Evolutionary conservation across 768 basidiomycete genomes (phyloP).

Genomic region (Pleurotus platypus): DNA sequence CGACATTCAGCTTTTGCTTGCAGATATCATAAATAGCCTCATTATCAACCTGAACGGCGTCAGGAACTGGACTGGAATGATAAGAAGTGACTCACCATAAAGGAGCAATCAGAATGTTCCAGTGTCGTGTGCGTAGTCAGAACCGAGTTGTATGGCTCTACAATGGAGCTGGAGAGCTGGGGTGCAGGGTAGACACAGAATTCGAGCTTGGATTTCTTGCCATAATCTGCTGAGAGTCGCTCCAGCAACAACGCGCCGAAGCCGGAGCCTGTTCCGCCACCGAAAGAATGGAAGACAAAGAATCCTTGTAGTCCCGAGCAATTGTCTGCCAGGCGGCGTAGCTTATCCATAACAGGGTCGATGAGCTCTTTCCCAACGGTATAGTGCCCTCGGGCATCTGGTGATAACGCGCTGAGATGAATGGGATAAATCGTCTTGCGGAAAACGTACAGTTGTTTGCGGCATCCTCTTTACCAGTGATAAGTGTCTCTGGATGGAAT

Average conservation of each 20-base stretch:
- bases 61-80: conserved; percentile 1
- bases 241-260: conserved; percentile 96
- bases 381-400: conserved; percentile 97
- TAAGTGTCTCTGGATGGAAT: conserved; percentile 96
- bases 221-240: conserved; percentile 93
- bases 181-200: conserved; percentile 97
- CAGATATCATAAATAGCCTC: conserved; percentile 99
- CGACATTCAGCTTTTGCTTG: conserved; percentile 88
- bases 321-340: conserved; percentile 93
- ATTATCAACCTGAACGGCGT: conserved; percentile 77
- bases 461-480: conserved; percentile 98
- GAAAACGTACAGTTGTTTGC: conserved; percentile 91
- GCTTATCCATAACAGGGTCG: conserved; percentile 92
- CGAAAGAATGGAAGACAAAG: conserved; percentile 99
- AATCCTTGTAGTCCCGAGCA: conserved; percentile 97
- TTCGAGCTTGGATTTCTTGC: conserved; percentile 98
- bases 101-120: conserved; percentile 98
- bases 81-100: conserved; percentile 65
- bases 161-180: conserved; percentile 89
- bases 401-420: conserved; percentile 12
- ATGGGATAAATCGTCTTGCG: not conserved
- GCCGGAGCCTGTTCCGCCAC: conserved; percentile 97
- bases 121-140: conserved; percentile 97
- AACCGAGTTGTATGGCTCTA: conserved; percentile 97
- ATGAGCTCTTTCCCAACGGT: conserved; percentile 98